Base-by-base conservation (phyloP, 2,329 filamentous ascomycete genomes). In the Botrytis aclada region DNA sequence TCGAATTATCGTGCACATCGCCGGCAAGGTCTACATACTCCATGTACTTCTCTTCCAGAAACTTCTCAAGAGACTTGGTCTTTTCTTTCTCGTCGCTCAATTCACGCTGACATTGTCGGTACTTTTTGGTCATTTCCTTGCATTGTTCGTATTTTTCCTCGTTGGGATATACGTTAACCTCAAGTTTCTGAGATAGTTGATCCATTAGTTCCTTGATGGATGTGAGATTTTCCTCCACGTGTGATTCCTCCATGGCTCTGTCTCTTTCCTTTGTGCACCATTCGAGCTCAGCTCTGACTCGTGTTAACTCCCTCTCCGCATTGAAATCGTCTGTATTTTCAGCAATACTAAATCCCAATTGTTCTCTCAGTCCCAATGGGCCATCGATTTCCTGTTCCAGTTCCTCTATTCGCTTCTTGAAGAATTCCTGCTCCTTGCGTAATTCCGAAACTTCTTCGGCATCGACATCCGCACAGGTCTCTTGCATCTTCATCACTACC, bases 71-170 rank as follows among this genome's bases (percentile, higher is more conserved):
- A 56, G 47, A 41, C n/a, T 69, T 69, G 47, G 29, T n/a, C 4
- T 29, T 69, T 32, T 69, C 65, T 43, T 69, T 69, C 65, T 69
- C 51, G n/a, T 69, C 65, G 47, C 47, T 69, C 37, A 69, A 25
- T 41, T 32, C 34, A 69, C 47, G 34, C n/a, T 39, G 51, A 9
- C 47, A 69, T 58, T 41, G 10, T 3, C 51, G 47, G n/a, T 56
- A 69, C 4, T 56, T 41, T 12, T 69, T 69, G 22, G n/a, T 8
- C 16, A 56, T 12, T 41, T 69, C 47, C n/a, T 56, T 32, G 37
- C 29, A 16, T 69, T 25, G 47, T 29, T 41, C 51, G 8, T 56
- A 12, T 25, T 69, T 56, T 16, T 32, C 34, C n/a, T 69, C 37
- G 14, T 7, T 41, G 6, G 18, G 65, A 20, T 41, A 25, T 5